Evolutionary conservation across 768 basidiomycete species (phyloP).

Genomic region (Hydnum rufescens): DNA sequence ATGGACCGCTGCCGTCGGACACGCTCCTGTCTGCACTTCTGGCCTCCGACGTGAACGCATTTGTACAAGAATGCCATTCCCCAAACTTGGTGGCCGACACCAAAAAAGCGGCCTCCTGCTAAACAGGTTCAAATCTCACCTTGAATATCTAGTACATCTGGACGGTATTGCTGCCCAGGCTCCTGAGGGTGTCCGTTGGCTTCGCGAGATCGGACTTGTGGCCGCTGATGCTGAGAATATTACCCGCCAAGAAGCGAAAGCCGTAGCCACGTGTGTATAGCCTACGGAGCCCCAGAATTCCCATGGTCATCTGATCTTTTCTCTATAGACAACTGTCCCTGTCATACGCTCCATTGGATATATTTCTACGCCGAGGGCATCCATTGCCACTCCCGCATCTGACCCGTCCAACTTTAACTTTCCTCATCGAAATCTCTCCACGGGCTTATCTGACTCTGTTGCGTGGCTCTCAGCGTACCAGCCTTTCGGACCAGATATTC

Average conservation of each 20-base stretch:
- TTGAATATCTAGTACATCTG: background rate
- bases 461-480: too few species aligned
- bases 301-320: background rate
- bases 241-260: conserved; percentile 33
- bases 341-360: conserved; percentile 39
- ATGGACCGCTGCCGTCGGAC: background rate
- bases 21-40: background rate
- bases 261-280: conserved; percentile 31
- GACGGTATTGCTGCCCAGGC: conserved; percentile 19
- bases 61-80: background rate
- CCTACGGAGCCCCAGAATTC: conserved; percentile 4
- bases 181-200: conserved; percentile 12
- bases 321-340: conserved; percentile 6
- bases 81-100: too few species aligned
- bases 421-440: conserved; percentile 52
- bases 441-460: conserved; percentile 40
- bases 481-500: too few species aligned
- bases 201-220: conserved; percentile 9
- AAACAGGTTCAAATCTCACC: background rate
- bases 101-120: background rate
- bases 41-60: background rate
- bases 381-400: conserved; percentile 57
- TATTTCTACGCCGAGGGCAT: conserved; percentile 45
- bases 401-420: conserved; percentile 43
- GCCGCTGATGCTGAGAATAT: conserved; percentile 20